phyloP scores from a whole-genome alignment of 768 basidiomycete species.

The Glaciozyma antarctica region DNA sequence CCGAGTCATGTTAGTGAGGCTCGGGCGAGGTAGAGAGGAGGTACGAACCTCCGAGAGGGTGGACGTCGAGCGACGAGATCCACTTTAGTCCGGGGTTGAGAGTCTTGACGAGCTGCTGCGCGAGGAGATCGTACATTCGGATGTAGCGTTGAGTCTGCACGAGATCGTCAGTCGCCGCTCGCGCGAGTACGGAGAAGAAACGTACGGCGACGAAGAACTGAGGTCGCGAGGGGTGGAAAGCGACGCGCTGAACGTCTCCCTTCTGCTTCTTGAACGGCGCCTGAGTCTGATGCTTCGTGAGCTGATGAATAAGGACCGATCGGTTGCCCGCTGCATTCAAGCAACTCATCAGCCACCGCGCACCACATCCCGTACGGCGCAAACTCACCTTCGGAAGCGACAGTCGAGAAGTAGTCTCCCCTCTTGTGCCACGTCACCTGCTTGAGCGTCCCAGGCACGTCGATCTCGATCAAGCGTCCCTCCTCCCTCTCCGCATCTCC shows the following conservation, averaged over 20 bases:
- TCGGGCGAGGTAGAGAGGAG: background rate
- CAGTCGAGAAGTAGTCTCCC: constrained; percentile 91
- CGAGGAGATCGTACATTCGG: constrained; percentile 84
- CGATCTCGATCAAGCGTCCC: constrained; percentile 42
- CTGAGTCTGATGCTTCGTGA: constrained; percentile 87
- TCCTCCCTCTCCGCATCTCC: constrained; percentile 39
- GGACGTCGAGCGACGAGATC: constrained; percentile 96
- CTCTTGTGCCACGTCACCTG: constrained; percentile 86
- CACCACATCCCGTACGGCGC: too few species aligned
- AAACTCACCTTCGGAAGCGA: constrained; percentile 52
- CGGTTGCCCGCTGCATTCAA: constrained; percentile 52
- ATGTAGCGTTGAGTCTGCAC: constrained; percentile 89
- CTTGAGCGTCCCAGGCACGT: constrained; percentile 49
- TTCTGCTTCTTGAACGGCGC: constrained; percentile 95
- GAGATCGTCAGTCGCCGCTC: constrained; percentile 5
- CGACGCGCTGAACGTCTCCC: constrained; percentile 76
- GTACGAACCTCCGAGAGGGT: constrained; percentile 48
- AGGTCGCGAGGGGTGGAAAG: constrained; percentile 89
- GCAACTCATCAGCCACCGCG: background rate
- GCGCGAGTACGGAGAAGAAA: background rate
- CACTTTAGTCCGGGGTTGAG: constrained; percentile 86
- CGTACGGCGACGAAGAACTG: constrained; percentile 95
- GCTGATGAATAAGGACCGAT: constrained; percentile 89
- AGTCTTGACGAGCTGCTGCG: constrained; percentile 89
- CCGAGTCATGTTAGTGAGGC: background rate